Conservation (phyloP, 2,329 filamentous ascomycete species). For the Diplodia corticola region DNA sequence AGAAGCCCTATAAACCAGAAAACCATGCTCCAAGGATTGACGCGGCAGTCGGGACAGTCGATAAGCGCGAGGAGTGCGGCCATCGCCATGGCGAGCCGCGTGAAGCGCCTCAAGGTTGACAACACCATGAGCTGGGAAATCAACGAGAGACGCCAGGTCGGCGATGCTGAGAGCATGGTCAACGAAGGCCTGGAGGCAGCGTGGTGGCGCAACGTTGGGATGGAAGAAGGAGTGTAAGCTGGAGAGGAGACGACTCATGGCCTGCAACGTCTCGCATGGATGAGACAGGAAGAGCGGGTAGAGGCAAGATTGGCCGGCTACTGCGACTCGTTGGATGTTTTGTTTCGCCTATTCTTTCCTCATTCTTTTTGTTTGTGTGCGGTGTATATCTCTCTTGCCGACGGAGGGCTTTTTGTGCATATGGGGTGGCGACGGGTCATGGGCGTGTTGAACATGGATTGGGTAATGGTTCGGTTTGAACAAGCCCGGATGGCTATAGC, state of each 20-base stretch:
- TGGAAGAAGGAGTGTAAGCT: conserved; percentile 35
- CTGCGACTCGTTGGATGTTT: background rate
- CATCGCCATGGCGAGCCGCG: conserved; percentile 43
- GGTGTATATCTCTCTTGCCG: conserved; percentile 6
- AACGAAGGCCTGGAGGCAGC: conserved; percentile 42
- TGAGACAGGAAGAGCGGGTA: background rate
- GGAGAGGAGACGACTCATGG: background rate
- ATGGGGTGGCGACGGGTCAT: conserved; percentile 15
- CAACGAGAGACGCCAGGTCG: conserved; percentile 84
- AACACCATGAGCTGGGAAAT: conserved; percentile 60
- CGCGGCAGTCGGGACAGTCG: conserved; percentile 37
- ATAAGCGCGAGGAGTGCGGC: conserved; percentile 25
- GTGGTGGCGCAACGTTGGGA: conserved; percentile 53
- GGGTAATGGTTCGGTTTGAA: background rate
- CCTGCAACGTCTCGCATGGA: background rate
- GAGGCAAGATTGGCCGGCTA: background rate
- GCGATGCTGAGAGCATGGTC: conserved; percentile 78
- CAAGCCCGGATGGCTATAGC: background rate
- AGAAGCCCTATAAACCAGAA: conserved; percentile 34
- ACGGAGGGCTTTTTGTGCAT: conserved; percentile 7
- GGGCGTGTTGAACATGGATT: conserved; percentile 4
- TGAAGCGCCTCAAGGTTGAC: conserved; percentile 67
- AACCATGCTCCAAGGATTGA: conserved; percentile 61
- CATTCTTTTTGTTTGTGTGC: background rate
- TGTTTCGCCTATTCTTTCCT: background rate